Evolutionary conservation across 2,329 filamentous ascomycete species (phyloP).

Genomic region (Penicillium sp.): DNA sequence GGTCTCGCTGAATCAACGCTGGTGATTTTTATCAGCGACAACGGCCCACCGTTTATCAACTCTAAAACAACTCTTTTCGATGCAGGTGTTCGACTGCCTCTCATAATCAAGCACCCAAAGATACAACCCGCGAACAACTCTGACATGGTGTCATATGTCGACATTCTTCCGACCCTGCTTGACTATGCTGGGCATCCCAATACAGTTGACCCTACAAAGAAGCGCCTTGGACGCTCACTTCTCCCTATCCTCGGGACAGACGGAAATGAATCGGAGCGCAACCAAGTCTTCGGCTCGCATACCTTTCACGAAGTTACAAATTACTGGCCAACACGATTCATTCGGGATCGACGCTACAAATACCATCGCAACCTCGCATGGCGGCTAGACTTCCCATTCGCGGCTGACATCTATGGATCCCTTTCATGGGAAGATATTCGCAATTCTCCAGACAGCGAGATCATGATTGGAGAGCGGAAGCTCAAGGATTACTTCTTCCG

Average conservation of each 20-base stretch:
- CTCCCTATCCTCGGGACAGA: conserved; percentile 36
- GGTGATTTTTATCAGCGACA: conserved; percentile 52
- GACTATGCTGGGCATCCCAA: conserved; percentile 38
- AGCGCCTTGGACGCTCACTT: conserved; percentile 40
- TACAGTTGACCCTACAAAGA: conserved; percentile 1
- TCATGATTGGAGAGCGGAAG: conserved; percentile 43
- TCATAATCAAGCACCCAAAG: conserved; percentile 44
- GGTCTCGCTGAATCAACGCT: conserved; percentile 40
- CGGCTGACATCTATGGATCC: conserved; percentile 48
- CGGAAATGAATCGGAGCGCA: conserved; percentile 14
- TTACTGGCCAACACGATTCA: conserved; percentile 53
- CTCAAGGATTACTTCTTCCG: conserved; percentile 49
- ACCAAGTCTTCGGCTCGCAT: conserved; percentile 52
- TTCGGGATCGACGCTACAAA: conserved; percentile 49
- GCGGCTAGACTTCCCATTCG: conserved; percentile 53
- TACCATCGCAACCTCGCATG: conserved; percentile 55
- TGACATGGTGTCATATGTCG: conserved; percentile 50
- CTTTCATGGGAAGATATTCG: conserved; percentile 50
- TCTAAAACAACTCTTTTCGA: conserved; percentile 56
- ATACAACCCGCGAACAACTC: conserved; percentile 35
- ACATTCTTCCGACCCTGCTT: conserved; percentile 50
- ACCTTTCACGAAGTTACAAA: conserved; percentile 55
- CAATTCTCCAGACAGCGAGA: conserved; percentile 28
- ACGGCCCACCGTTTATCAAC: conserved; percentile 54
- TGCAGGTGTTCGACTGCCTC: conserved; percentile 47